phyloP scores from a whole-genome alignment of 352 stramenopile species.

The Phytophthora quininea region DNA sequence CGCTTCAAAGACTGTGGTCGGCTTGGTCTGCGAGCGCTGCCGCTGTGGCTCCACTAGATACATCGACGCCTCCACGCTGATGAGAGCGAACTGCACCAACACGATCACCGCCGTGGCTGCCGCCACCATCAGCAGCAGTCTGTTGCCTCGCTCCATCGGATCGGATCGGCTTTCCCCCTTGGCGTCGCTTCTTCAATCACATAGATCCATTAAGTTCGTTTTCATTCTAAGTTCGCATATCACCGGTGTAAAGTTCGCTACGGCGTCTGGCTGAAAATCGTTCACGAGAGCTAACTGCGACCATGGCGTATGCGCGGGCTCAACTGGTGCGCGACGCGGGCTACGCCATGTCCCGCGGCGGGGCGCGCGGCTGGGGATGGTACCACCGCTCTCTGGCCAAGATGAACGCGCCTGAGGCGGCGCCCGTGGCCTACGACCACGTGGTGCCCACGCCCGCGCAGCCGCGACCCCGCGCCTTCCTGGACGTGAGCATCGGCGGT shows the following conservation, averaged over 20 bases:
- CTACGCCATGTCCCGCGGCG: conserved; percentile 59
- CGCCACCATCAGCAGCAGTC: conserved; percentile 44
- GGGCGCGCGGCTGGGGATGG: conserved; percentile 81
- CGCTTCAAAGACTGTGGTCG: conserved; percentile 41
- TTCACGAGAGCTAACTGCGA: conserved; percentile 9
- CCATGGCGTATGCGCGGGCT: conserved; percentile 64
- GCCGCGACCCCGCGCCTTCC: conserved; percentile 71
- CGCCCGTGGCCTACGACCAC: conserved; percentile 65
- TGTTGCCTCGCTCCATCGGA: conserved; percentile 35
- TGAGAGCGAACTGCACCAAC: conserved; percentile 54
- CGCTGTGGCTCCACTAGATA: conserved; percentile 34
- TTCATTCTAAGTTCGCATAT: conserved; percentile 10
- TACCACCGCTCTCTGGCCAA: conserved; percentile 85
- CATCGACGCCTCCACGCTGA: conserved; percentile 41
- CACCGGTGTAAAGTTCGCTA: not conserved
- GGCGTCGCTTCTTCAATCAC: conserved; percentile 35
- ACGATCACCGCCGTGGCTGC: conserved; percentile 48
- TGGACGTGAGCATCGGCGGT: conserved; percentile 86
- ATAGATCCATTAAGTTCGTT: not conserved
- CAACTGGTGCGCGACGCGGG: conserved; percentile 63
- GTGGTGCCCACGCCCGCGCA: conserved; percentile 58
- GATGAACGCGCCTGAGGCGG: conserved; percentile 77
- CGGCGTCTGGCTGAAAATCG: conserved; percentile 36
- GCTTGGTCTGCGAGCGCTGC: conserved; percentile 22
- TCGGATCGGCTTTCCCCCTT: conserved; percentile 8